Base-by-base conservation (phyloP, 2,329 filamentous ascomycete species). In the Trichoderma koningii region DNA sequence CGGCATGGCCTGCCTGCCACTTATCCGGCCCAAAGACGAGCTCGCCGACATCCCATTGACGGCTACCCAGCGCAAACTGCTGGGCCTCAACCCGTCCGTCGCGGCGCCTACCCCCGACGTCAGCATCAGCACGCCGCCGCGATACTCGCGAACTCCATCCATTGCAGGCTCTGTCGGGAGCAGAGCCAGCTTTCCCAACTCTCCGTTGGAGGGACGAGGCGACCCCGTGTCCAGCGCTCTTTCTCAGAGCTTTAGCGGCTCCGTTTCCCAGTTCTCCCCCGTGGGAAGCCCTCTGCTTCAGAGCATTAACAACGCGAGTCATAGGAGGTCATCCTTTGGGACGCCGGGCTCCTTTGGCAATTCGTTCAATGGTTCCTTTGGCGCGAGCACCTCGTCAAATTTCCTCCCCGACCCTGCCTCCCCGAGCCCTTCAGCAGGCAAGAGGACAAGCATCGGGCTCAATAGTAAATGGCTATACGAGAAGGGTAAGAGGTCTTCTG, bases 381-480 rank as follows among this genome's bases (percentile, higher is more conserved):
- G 78, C 59, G 80, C 77, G 50, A 84, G 79, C 72, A 81, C 76
- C 30, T 76, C 79, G 6, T 77, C 79, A 45, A 83, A 80, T 64
- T 63, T 79, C 34, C 85, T 87, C 68, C 76, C 81, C 21, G 85
- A 86, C n/a, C 87, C 89, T 1, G 82, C 84, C 15, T 89, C 89
- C 19, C 90, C 91, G 1, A 93, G 88, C 68, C 90, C 91, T 0
- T 79, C 79, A 6, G 78, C 81, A 6, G 83, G 84, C 44, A 92
- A 90, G 79, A 85, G 87, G 64, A 88, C 89, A 48, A 93, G 87
- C 69, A 87, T 96, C 60, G 87, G 88, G 0, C 74, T 97, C 73
- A 97, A 94, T 77, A 97, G 88, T 79, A 96, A 95, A 79, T 98
- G 94, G 94, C 77, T 97, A 66, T 98, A 97, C 74, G 92, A 97